Base-by-base conservation (phyloP, 2,329 filamentous ascomycete species). In the Penicillium rolfsii region DNA sequence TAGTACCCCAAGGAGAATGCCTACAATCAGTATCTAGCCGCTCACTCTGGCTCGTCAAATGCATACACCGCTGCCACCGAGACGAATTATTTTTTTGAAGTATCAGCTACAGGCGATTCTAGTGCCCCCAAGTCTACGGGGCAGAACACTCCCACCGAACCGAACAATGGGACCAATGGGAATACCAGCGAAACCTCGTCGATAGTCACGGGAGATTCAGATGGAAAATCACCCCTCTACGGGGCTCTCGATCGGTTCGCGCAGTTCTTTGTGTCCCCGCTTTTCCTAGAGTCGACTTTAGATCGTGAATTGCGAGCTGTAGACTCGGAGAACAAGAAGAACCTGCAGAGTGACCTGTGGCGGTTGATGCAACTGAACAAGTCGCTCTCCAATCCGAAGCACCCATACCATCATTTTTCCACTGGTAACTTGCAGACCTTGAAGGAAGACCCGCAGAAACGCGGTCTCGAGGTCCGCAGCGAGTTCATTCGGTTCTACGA, bases 51-150 rank as follows among this genome's bases (percentile, higher is more conserved):
- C 58, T 88, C 89, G 73, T 97, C 93, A 30, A 99, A 99, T 76
- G 95, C 95, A 58, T 98, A 96, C 77, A 99, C 95, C 1, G 93
- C 90, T 16, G 84, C 91, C 5, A 97, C 92, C 1, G 96, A 94
- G 55, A 99, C 95, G 65, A 98, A 98, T 79, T 99, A 96, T 81
- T 98, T 91, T 79, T 99, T 99, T 75, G 95, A 99, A 73, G 88
- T 98, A 60, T 91, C 91, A 22, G 92, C 93, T 35, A 91, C 91
- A 55, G 85, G 89, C 12, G 81, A 81, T 49, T 75, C 79, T 2
- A 64, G 65, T 73, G 78, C 68, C 33, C 66, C 70, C 12, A 64
- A 67, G 56, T 65, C 67, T n/a, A 70, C 52, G 40, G 65, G 71
- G 38, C 52, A 69, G 35, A 70, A 62, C 38, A 72, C 72, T 12